Conservation (phyloP, 106 monocot genomes). For the Cymbidium sinense region DNA sequence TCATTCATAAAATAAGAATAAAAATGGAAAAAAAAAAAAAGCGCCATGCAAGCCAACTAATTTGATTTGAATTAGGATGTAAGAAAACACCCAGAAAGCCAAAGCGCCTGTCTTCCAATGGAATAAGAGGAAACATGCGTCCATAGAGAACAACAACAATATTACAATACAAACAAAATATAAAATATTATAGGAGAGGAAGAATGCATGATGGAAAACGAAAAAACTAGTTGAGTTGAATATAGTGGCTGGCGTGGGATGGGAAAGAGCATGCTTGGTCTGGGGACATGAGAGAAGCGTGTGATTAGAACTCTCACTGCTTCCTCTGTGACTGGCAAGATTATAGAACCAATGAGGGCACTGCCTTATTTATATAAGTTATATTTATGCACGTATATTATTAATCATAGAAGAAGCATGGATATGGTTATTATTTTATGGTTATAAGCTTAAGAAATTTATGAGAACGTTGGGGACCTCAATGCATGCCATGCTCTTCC, state of each 20-base stretch:
- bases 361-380: not conserved
- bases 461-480: not conserved
- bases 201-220: constrained; percentile 12
- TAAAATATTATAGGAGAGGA: not conserved
- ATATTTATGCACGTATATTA: not conserved
- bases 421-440: not conserved
- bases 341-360: not conserved
- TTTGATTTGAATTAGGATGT: too few relatives aligned
- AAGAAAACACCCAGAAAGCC: too few relatives aligned
- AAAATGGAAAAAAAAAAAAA: too few relatives aligned
- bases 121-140: too few relatives aligned
- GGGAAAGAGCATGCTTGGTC: constrained; percentile 41
- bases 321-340: constrained; percentile 25
- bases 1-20: too few relatives aligned
- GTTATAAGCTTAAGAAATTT: not conserved
- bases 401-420: not conserved
- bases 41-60: too few relatives aligned
- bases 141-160: too few relatives aligned
- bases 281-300: constrained; percentile 19
- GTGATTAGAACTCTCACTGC: constrained; percentile 13
- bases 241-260: constrained; percentile 23
- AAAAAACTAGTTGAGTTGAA: constrained; percentile 5
- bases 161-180: not conserved
- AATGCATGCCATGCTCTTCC: not conserved
- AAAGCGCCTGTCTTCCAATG: too few relatives aligned